Evolutionary conservation across 306 rosid genomes (phyloP).

Genomic region (Dryas alaskensis): DNA sequence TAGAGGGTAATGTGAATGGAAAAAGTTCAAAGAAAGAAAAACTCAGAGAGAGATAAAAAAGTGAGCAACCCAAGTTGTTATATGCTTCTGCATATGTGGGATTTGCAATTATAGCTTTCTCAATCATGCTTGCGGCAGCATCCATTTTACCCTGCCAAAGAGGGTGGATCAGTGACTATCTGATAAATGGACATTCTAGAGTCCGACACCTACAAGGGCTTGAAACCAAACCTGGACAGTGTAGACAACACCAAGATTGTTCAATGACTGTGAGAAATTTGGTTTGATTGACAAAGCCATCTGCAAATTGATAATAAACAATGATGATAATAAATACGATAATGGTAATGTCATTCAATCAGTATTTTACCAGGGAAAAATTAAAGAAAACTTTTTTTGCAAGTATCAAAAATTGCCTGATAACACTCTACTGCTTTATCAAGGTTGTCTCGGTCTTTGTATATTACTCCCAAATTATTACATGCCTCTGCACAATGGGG

Average conservation of each 20-base stretch:
- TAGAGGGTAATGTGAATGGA: neutral
- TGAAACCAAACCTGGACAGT: conserved; percentile 80
- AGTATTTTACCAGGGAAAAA: neutral
- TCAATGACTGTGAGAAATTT: conserved; percentile 92
- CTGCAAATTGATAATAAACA: conserved; percentile 44
- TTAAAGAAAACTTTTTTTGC: neutral
- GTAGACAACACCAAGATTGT: conserved; percentile 97
- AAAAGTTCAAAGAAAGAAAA: conserved; percentile 11
- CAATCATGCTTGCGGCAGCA: conserved; percentile 97
- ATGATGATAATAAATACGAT: conserved; percentile 1
- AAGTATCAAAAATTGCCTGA: conserved; percentile 58
- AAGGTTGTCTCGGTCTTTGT: conserved; percentile 96
- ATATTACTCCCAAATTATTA: conserved; percentile 95
- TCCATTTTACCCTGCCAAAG: conserved; percentile 92
- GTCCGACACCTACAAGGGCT: conserved; percentile 19
- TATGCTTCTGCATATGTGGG: conserved; percentile 98
- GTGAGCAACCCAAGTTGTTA: conserved; percentile 78
- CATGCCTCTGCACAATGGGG: conserved; percentile 99
- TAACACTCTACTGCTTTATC: conserved; percentile 99
- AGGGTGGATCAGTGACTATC: conserved; percentile 22
- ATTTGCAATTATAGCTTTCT: conserved; percentile 93
- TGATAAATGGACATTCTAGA: conserved; percentile 19
- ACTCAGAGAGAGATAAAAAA: neutral
- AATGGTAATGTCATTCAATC: conserved; percentile 20
- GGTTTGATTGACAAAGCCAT: conserved; percentile 90